A percentile compares a stretch with the other conserved stretches of the same genome.
Evolutionary conservation across 176 grass and related monocot species (phyloP).

Genomic region (Triticum aestivum): IWGSC_CS_RefSeq_v2.1 NC_057796.1:58151453-58151952

Average conservation of each 20-base stretch:
- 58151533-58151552: background rate
- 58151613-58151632: background rate
- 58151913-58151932: conserved; percentile 60
- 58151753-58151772: no score
- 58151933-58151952: conserved; percentile 54
- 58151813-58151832: background rate
- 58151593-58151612: background rate
- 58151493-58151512: background rate
- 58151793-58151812: no score
- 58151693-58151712: no score
- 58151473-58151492: background rate
- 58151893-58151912: conserved; percentile 46
- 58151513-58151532: background rate
- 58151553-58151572: background rate
- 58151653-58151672: no score
- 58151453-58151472: background rate
- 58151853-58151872: conserved; percentile 38
- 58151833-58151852: conserved; percentile 6
- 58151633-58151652: background rate
- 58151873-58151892: conserved; percentile 41
- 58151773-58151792: no score
- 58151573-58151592: background rate
- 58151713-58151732: no score
- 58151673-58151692: no score
- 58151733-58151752: no score